These are phyloP conservation scores for Aspergillus sp. DNA, from an alignment of 2,329 filamentous ascomycete species.

Conservation along the genomic window DNA sequence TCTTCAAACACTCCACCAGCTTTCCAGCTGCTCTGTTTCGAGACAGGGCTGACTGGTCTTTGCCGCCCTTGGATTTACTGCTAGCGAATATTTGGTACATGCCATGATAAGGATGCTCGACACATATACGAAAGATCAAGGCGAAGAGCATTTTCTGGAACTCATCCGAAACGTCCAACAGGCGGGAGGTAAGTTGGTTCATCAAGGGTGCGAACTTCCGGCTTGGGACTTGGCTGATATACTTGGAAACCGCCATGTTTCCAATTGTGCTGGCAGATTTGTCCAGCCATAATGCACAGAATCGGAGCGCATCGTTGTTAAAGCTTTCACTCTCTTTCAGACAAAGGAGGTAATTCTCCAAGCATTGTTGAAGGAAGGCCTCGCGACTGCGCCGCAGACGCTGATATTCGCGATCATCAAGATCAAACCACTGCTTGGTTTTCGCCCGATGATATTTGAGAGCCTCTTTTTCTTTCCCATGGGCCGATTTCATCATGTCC, in stretches of 20 bases:
- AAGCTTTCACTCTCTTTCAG: constrained; percentile 83
- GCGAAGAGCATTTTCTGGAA: constrained; percentile 77
- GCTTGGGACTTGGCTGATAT: constrained; percentile 75
- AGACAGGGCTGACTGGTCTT: constrained; percentile 73
- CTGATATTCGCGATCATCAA: constrained; percentile 84
- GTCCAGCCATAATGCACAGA: constrained; percentile 92
- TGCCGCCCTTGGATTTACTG: constrained; percentile 64
- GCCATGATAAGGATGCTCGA: constrained; percentile 92
- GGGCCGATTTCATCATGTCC: constrained; percentile 54
- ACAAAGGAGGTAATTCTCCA: constrained; percentile 90
- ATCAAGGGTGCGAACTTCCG: constrained; percentile 90
- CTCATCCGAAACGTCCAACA: constrained; percentile 66
- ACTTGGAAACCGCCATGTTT: constrained; percentile 71
- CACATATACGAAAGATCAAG: constrained; percentile 80
- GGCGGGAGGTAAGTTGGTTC: constrained; percentile 93
- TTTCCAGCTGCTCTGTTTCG: constrained; percentile 72
- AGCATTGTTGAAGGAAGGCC: constrained; percentile 80
- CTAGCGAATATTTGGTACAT: constrained; percentile 96
- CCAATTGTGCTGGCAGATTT: constrained; percentile 73
- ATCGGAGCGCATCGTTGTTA: constrained; percentile 85
- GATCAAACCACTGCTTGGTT: constrained; percentile 83
- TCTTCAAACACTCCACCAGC: constrained; percentile 63
- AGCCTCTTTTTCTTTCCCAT: constrained; percentile 56
- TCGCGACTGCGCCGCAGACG: constrained; percentile 74
- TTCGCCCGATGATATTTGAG: constrained; percentile 66